phyloP scores from a whole-genome alignment of 495 filamentous ascomycete species.

The Aspergillus bridgeri region DNA sequence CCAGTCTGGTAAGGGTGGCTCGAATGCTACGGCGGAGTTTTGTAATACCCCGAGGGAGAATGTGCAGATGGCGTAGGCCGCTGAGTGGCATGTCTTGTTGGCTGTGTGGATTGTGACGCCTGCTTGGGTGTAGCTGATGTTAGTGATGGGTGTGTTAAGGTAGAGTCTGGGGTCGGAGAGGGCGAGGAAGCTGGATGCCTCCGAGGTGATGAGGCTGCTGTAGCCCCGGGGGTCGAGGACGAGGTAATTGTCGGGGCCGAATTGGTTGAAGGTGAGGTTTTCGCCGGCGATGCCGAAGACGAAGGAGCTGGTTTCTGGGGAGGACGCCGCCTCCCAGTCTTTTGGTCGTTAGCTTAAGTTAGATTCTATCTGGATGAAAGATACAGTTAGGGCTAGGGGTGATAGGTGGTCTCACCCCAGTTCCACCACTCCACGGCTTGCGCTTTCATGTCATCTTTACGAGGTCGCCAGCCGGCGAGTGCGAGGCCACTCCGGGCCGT shows the following conservation, averaged over 20 bases:
- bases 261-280: constrained; percentile 49
- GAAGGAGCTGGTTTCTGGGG: constrained; percentile 47
- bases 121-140: constrained; percentile 49
- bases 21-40: constrained; percentile 55
- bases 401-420: constrained; percentile 50
- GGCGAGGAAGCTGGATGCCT: constrained; percentile 59
- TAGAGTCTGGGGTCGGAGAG: constrained; percentile 49
- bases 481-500: constrained; percentile 58
- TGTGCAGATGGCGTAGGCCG: constrained; percentile 53
- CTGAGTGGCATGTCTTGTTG: constrained; percentile 55
- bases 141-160: constrained; percentile 56
- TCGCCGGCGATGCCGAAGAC: constrained; percentile 41
- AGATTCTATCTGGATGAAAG: no score
- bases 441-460: constrained; percentile 50
- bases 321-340: constrained; percentile 56
- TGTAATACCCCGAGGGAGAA: constrained; percentile 68
- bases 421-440: constrained; percentile 66
- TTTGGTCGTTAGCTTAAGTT: constrained; percentile 16
- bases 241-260: constrained; percentile 60
- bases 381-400: not conserved
- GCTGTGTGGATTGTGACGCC: constrained; percentile 55
- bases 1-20: constrained; percentile 59
- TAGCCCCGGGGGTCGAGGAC: constrained; percentile 68
- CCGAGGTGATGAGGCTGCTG: constrained; percentile 56
- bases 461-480: constrained; percentile 62